These are phyloP conservation scores for Effrenium voratum DNA, from an alignment of 73 alveolate species.

Conservation along the genomic window DNA sequence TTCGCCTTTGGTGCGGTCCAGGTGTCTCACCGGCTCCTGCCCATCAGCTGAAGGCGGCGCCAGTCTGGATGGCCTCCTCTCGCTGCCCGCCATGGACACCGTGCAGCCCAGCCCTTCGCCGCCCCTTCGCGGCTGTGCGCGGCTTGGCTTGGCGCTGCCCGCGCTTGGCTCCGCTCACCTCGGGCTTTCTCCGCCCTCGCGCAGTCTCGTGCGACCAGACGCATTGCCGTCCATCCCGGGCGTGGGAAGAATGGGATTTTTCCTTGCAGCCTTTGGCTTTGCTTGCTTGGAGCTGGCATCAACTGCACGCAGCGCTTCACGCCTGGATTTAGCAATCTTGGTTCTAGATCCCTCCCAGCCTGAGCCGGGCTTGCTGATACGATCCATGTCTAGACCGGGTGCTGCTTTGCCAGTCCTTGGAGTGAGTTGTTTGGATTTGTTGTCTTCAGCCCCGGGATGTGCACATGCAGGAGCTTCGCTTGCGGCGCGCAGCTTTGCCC, in stretches of 20 bases:
- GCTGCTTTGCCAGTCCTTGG: background rate
- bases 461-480: background rate
- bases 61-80: slow-evolving; percentile 4
- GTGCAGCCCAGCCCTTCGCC: background rate
- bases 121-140: background rate
- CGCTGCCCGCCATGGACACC: background rate
- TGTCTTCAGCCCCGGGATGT: background rate
- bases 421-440: background rate
- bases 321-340: background rate
- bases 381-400: background rate
- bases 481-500: background rate
- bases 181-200: background rate
- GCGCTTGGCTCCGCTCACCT: background rate
- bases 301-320: background rate
- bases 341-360: background rate
- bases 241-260: background rate
- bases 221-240: background rate
- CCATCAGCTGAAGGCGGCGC: background rate
- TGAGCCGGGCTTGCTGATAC: background rate
- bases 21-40: slow-evolving; percentile 25
- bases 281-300: background rate
- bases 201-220: background rate
- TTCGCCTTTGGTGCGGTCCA: background rate
- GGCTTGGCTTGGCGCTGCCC: background rate
- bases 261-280: background rate